Base-by-base conservation (phyloP, 1,139 yeast genomes). In the Pichia sp. region DNA sequence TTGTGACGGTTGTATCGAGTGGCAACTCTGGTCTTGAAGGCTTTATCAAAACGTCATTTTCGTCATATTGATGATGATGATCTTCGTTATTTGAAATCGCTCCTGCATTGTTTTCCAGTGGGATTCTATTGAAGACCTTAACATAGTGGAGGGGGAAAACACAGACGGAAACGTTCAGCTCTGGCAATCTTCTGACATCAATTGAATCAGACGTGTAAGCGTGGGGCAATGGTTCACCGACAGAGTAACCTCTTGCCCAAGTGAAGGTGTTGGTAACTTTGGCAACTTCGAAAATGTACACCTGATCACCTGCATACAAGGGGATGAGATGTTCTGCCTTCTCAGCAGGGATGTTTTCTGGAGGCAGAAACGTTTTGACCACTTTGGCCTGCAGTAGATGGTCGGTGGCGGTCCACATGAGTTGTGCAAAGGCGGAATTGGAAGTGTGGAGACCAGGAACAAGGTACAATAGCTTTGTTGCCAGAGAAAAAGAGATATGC, bases 191-290 rank as follows among this genome's bases (percentile, higher is more conserved):
- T 50, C 82, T 85, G 59, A 80, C 69, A 54, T 78, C 78, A 36
- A 79, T 75, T 3, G 83, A 73, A 24, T 80, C 77, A 40, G 79
- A 74, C 47, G 83, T 75, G 63, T 80, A 83, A 60, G 82, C 87
- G 43, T 78, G 74, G 2, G 92, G 92, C 51, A 80, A 68, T 5
- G 90, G 88, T 54, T 77, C 76, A 41, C 75, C 59, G 39, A 80
- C 70, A 6, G 78, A 73, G 63, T 87, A 86, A 20, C 90, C 96
- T 59, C 96, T 74, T 35, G 82, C 89, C 96, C 96, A 87, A 30
- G 43, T 35, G 9, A 47, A 38, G 8, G 20, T 26, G 9, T 42
- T 30, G 13, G 34, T 40, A 13, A 26, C 24, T 3, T 27, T 32
- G 3, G 76, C 77, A 29, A 81, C 72, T 64, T 88, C 96, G 60